These are phyloP conservation scores for Dactylonectria estremocensis DNA, from an alignment of 2,329 filamentous ascomycete species.

Conservation along the genomic window DNA sequence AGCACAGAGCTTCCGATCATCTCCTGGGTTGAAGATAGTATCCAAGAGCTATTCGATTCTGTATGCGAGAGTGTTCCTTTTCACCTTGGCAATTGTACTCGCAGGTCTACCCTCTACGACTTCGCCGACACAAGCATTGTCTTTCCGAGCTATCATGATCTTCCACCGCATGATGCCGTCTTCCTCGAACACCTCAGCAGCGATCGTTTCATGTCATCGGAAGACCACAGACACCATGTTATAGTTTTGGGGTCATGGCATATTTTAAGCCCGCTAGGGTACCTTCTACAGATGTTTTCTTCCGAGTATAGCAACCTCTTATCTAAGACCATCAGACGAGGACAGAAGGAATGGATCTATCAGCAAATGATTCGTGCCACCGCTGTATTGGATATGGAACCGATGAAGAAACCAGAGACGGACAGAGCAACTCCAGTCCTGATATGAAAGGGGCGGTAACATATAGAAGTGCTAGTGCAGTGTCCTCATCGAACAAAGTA, in stretches of 20 bases:
- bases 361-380: conserved; percentile 8
- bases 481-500: too few species aligned
- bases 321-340: conserved; percentile 1
- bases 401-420: too few species aligned
- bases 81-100: conserved; percentile 27
- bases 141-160: conserved; percentile 27
- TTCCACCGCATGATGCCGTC: background rate
- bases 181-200: conserved; percentile 13
- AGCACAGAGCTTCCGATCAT: background rate
- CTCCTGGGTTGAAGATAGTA: background rate
- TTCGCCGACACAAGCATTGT: conserved; percentile 13
- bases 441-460: too few species aligned
- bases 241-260: conserved; percentile 27
- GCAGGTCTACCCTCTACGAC: conserved; percentile 10
- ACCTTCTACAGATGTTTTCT: conserved; percentile 2
- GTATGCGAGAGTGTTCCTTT: conserved; percentile 29
- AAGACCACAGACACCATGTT: conserved; percentile 17
- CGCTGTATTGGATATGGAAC: background rate
- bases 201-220: conserved; percentile 10
- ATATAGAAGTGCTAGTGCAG: too few species aligned
- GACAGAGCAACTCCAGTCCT: too few species aligned
- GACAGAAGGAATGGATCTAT: conserved; percentile 23
- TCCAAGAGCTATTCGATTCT: conserved; percentile 21
- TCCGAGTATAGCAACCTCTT: conserved; percentile 9
- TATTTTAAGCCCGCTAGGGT: conserved; percentile 1